Conservation (phyloP, 495 filamentous ascomycete species). For the Oidiodendron maius region DNA sequence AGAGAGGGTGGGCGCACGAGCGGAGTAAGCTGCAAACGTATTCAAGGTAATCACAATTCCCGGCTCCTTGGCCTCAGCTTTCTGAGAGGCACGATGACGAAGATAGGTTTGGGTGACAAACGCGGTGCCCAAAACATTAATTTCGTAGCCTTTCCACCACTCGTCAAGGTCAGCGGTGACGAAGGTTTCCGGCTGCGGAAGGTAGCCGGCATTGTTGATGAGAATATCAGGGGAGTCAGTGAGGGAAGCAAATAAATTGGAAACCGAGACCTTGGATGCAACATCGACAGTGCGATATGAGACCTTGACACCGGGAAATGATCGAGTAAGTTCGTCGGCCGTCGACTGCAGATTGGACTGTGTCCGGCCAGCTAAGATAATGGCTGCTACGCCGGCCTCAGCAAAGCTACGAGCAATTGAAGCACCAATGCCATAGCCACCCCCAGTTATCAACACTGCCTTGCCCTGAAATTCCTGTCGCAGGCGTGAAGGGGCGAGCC, state of each 20-base stretch:
- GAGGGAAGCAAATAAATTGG: neutral
- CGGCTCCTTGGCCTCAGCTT: neutral
- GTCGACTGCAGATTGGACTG: neutral
- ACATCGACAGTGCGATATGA: neutral
- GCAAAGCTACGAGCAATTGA: neutral
- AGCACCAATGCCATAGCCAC: neutral
- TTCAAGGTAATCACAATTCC: neutral
- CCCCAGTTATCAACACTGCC: too few relatives aligned
- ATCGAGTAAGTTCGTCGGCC: neutral
- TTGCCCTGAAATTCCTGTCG: too few relatives aligned
- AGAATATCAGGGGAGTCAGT: slow-evolving; percentile 35
- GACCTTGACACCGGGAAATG: neutral
- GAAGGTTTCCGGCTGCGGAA: slow-evolving; percentile 22
- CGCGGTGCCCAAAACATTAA: slow-evolving; percentile 44
- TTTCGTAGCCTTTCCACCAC: slow-evolving; percentile 38
- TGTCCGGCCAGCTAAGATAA: neutral
- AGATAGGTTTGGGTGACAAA: slow-evolving; percentile 19
- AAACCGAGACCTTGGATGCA: neutral
- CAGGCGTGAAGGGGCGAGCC: too few relatives aligned
- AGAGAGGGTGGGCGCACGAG: neutral
- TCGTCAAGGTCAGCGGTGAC: slow-evolving; percentile 35
- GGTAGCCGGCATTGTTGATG: slow-evolving; percentile 45
- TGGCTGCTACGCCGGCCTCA: neutral
- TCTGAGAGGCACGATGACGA: neutral
- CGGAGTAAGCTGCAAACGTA: neutral